Base-by-base conservation (phyloP, 352 stramenopile genomes). In the Globisporangium yorkense region DNA sequence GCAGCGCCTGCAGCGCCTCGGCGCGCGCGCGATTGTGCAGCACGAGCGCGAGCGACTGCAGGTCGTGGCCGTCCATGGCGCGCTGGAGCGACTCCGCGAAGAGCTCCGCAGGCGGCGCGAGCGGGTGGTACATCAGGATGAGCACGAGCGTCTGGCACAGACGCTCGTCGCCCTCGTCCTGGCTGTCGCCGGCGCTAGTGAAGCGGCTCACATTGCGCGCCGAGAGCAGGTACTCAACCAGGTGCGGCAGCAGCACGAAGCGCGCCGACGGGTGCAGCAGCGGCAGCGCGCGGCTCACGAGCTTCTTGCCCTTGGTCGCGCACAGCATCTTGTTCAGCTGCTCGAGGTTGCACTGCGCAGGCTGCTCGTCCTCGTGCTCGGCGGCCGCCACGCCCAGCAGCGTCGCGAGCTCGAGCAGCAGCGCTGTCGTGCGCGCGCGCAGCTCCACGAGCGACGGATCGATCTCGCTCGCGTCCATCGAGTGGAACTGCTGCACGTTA, bases 401-500 rank as follows among this genome's bases (percentile, higher is more conserved):
- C 29, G 56, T 53, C 3, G 83, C 82, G 3, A 94, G 61, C 60
- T 93, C 83, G 0, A 92, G 59, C 44, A 94, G 62, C 52, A 94
- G 46, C 44, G 66, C 72, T 4, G 83, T 89, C 12, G 85, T 94
- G 27, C 76, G 74, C 16, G 66, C 68, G 37, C 85, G 85, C 51
- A 94, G 58, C 50, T 88, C 71, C 1, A 78, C 69, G 2, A 94
- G 74, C 37, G 83, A 72, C 1, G 80, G 77, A 48, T 92, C 85
- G 60, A 94, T 90, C 46, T 85, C 72, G 35, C 69, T 44, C 12
- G 74, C 69, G 61, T 85, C 72, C 71, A 94, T 80, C 33, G 81
- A 85, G 59, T 94, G 85, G 61, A 94, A 94, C 51, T 92, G 77
- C 66, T 92, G 82, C 29, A 93, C 85, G 49, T 93, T 92, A 37